These are phyloP conservation scores for Eremothecium cymbalariae DNA, from an alignment of 1,139 yeast genomes.

Conservation along the genomic window DNA sequence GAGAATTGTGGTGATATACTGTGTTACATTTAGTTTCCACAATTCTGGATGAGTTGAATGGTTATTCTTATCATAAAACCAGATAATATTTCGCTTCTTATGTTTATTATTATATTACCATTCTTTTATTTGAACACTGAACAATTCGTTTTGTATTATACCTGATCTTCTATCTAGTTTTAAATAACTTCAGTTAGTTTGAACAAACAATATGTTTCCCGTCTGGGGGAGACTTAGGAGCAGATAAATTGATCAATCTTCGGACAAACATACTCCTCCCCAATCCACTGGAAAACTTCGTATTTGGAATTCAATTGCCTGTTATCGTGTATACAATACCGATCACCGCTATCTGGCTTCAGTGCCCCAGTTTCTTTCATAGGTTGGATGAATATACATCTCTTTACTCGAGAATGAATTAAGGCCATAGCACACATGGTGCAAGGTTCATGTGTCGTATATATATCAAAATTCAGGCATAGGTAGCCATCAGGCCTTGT, in stretches of 20 bases:
- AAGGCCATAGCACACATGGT: slow-evolving; percentile 96
- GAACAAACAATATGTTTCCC: too few relatives aligned
- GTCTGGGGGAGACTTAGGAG: too few relatives aligned
- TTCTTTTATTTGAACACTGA: too few relatives aligned
- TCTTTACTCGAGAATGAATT: slow-evolving; percentile 75
- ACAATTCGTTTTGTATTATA: too few relatives aligned
- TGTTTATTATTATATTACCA: too few relatives aligned
- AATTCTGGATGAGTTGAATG: too few relatives aligned
- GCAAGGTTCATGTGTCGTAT: slow-evolving; percentile 93
- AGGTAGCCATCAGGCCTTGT: slow-evolving; percentile 40
- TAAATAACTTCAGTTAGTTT: too few relatives aligned
- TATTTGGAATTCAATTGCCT: slow-evolving; percentile 70
- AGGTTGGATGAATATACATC: slow-evolving; percentile 53
- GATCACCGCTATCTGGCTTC: slow-evolving; percentile 50
- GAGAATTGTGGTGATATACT: slow-evolving; percentile 9
- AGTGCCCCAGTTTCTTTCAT: slow-evolving; percentile 47
- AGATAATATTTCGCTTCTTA: too few relatives aligned
- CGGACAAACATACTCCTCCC: slow-evolving; percentile 25
- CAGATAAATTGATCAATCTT: too few relatives aligned
- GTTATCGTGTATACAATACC: slow-evolving; percentile 67
- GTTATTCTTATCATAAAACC: too few relatives aligned
- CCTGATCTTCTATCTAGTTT: too few relatives aligned
- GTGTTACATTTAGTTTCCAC: slow-evolving; percentile 1
- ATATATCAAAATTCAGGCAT: slow-evolving; percentile 69
- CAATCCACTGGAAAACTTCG: slow-evolving; percentile 65